phyloP scores from a whole-genome alignment of 1,284 basidiomycete species.

The Fomitiporia mediterranea region DNA sequence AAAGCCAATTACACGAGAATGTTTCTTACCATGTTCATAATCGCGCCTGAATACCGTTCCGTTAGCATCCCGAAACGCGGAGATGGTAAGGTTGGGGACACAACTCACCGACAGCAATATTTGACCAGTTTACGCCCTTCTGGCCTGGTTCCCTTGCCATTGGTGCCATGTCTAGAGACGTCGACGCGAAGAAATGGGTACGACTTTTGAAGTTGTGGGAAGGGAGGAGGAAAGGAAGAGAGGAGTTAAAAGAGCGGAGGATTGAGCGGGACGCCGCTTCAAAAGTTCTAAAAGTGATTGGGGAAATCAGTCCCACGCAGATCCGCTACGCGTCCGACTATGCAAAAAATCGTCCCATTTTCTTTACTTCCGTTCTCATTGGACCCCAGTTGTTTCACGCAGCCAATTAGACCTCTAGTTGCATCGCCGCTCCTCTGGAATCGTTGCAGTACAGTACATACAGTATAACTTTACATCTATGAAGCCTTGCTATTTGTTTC shows the following conservation, averaged over 20 bases:
- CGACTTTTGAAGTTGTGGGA: slow-evolving; percentile 24
- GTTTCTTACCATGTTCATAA: slow-evolving; percentile 88
- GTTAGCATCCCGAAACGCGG: slow-evolving; percentile 20
- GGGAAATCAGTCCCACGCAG: slow-evolving; percentile 12
- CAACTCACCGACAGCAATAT: slow-evolving; percentile 90
- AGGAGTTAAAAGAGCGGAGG: slow-evolving; percentile 7
- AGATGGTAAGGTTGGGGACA: slow-evolving; percentile 23
- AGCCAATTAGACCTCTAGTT: no score
- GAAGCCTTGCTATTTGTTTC: no score
- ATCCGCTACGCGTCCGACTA: neutral
- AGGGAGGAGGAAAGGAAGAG: slow-evolving; percentile 16
- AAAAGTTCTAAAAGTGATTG: neutral
- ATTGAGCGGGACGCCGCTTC: neutral
- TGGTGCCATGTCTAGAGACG: slow-evolving; percentile 49
- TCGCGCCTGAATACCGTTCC: slow-evolving; percentile 61
- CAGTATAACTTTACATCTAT: no score
- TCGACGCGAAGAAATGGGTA: slow-evolving; percentile 23
- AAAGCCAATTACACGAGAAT: slow-evolving; percentile 19
- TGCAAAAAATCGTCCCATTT: neutral
- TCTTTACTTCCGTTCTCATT: neutral
- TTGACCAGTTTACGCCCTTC: slow-evolving; percentile 97
- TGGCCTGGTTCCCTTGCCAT: slow-evolving; percentile 80
- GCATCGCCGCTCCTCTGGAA: no score
- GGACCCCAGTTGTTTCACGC: neutral
- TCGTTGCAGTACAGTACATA: no score